A percentile compares a stretch with the other conserved stretches of the same genome.
Conservation (phyloP, 345 rosid genomes). For the Raphanus sativus region DNA sequence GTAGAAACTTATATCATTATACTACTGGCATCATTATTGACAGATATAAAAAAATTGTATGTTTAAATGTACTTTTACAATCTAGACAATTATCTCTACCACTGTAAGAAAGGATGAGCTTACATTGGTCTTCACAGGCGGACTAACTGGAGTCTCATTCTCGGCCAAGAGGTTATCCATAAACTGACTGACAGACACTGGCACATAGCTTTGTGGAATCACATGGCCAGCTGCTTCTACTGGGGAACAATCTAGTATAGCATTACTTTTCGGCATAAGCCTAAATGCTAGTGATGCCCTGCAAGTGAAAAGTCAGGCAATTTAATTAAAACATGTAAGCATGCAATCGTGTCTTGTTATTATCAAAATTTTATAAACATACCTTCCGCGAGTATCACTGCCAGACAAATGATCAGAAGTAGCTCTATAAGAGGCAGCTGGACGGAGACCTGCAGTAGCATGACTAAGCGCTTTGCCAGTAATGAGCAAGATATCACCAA, state of each 20-base stretch:
- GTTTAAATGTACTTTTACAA: conserved; percentile 4
- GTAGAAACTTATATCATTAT: no score
- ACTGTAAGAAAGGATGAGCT: conserved; percentile 36
- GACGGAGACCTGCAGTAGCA: conserved; percentile 89
- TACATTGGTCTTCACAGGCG: conserved; percentile 65
- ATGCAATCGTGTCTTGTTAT: conserved; percentile 12
- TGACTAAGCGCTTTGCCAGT: conserved; percentile 3
- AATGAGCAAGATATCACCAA: conserved; percentile 77
- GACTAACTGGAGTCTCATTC: conserved; percentile 64
- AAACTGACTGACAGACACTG: conserved; percentile 94
- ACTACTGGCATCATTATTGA: conserved; percentile 10
- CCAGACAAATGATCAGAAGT: conserved; percentile 53
- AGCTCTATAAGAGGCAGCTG: conserved; percentile 73
- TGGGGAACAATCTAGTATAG: conserved; percentile 93
- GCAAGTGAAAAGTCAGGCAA: conserved; percentile 3
- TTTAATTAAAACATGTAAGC: neutral
- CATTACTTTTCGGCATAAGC: conserved; percentile 96
- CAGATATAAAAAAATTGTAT: conserved; percentile 5
- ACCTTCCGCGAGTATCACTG: conserved; percentile 74
- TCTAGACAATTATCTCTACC: neutral
- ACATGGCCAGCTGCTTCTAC: conserved; percentile 96
- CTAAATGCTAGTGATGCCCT: conserved; percentile 87
- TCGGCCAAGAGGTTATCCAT: conserved; percentile 98
- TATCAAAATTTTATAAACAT: conserved; percentile 1
- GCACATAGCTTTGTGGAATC: conserved; percentile 87